These are phyloP conservation scores for Aphanomyces astaci DNA, from an alignment of 352 stramenopile species.

Conservation along the genomic window DNA sequence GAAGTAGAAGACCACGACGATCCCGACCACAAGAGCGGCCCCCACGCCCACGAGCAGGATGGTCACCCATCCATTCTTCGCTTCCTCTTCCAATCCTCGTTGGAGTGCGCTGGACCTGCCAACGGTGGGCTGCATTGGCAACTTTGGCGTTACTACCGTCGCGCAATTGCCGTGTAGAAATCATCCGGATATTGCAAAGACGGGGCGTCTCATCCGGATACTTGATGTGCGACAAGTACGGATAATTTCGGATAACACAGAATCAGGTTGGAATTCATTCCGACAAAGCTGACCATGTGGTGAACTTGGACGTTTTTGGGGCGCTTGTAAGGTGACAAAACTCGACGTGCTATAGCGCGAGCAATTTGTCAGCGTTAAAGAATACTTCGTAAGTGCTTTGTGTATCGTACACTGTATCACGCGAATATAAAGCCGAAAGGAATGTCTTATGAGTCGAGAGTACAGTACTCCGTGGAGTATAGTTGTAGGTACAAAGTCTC, in stretches of 20 bases:
- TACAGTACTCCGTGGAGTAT: too few relatives aligned
- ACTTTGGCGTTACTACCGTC: background rate
- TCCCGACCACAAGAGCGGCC: slow-evolving; percentile 5
- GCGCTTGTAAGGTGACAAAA: too few relatives aligned
- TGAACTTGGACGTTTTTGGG: too few relatives aligned
- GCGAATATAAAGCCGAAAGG: too few relatives aligned
- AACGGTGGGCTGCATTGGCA: background rate
- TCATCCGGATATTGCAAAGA: background rate
- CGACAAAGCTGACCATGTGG: background rate
- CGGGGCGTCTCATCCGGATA: background rate
- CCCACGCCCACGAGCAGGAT: slow-evolving; percentile 15
- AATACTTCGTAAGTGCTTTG: too few relatives aligned
- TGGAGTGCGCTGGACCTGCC: background rate
- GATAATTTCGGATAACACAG: background rate
- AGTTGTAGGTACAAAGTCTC: too few relatives aligned
- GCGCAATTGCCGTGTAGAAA: background rate
- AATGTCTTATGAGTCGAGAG: too few relatives aligned
- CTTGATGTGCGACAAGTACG: background rate
- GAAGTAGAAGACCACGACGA: background rate
- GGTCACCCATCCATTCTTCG: background rate
- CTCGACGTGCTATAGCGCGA: too few relatives aligned
- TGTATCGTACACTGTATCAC: too few relatives aligned
- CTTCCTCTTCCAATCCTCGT: background rate
- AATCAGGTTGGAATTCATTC: too few relatives aligned
- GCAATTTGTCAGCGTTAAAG: too few relatives aligned